A percentile compares a stretch with the other conserved stretches of the same genome.
phyloP scores from a whole-genome alignment of 2,329 filamentous ascomycete species.

The Boeremia exigua region DNA sequence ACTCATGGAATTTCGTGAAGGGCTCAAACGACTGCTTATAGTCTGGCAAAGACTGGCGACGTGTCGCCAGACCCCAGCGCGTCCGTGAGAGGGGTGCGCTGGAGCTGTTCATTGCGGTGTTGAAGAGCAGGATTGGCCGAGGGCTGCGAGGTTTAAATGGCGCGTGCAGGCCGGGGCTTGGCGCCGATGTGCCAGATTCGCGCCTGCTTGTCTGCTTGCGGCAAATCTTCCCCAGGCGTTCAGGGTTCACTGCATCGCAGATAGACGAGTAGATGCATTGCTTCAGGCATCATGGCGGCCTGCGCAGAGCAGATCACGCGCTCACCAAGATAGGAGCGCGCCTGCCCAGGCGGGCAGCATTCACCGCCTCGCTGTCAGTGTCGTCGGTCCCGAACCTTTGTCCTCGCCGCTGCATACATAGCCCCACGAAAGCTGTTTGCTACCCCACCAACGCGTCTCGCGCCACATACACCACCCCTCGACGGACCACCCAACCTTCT shows the following conservation, averaged over 20 bases:
- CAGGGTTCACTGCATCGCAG: conserved; percentile 22
- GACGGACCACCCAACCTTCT: conserved; percentile 26
- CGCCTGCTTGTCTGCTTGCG: conserved; percentile 9
- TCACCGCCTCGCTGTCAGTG: conserved; percentile 32
- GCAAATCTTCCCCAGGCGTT: conserved; percentile 15
- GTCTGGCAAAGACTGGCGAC: conserved; percentile 45
- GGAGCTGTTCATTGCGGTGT: conserved; percentile 43
- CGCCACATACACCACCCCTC: conserved; percentile 31
- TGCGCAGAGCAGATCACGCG: conserved; percentile 30
- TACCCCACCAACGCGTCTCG: conserved; percentile 37
- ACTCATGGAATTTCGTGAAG: conserved; percentile 40
- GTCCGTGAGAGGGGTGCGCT: conserved; percentile 37
- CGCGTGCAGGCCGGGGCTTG: conserved; percentile 20
- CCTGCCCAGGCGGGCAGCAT: conserved; percentile 9
- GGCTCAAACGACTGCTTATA: conserved; percentile 47
- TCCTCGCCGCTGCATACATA: conserved; percentile 27
- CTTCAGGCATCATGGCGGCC: conserved; percentile 42
- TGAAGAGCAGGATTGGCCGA: conserved; percentile 21
- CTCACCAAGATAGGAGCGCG: conserved; percentile 14
- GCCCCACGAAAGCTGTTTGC: conserved; percentile 33
- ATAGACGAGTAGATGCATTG: conserved; percentile 39
- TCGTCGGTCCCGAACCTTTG: conserved; percentile 18
- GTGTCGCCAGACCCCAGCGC: conserved; percentile 42
- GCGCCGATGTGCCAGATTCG: conserved; percentile 17
- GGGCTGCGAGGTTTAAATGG: conserved; percentile 16